These are phyloP conservation scores for Gaeumannomyces tritici DNA, from an alignment of 2,329 filamentous ascomycete species.

Conservation along the genomic window DNA sequence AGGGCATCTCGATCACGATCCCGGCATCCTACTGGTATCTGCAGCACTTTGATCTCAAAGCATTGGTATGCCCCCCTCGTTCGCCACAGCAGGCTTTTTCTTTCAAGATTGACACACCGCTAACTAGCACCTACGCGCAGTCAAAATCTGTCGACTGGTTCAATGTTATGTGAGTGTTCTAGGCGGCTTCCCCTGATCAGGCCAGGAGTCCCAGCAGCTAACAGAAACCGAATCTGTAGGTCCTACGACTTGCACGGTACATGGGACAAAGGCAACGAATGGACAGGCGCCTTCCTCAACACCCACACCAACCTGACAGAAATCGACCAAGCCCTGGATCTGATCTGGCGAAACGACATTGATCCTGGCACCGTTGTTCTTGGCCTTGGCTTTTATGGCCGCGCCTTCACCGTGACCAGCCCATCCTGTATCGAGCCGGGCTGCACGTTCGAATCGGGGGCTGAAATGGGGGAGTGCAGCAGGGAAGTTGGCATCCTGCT, in stretches of 20 bases:
- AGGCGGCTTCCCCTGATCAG: too few relatives aligned
- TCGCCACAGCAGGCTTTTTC: too few relatives aligned
- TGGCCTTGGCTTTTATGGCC: conserved; percentile 33
- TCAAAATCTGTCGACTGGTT: conserved; percentile 1
- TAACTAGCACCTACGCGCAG: background rate
- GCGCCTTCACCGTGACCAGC: conserved; percentile 11
- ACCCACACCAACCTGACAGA: conserved; percentile 36
- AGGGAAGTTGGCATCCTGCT: conserved; percentile 11
- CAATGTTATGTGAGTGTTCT: conserved; percentile 1
- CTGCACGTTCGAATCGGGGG: conserved; percentile 14
- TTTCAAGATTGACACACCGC: too few relatives aligned
- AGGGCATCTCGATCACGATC: background rate
- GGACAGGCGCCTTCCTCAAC: conserved; percentile 19
- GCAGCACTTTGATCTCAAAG: conserved; percentile 3
- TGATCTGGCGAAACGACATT: conserved; percentile 35
- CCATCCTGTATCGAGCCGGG: conserved; percentile 14
- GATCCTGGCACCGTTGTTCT: conserved; percentile 28
- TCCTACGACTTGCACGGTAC: conserved; percentile 28
- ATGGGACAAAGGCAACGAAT: conserved; percentile 20
- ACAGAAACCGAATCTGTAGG: background rate
- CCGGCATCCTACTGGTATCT: conserved; percentile 4
- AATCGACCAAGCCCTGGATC: conserved; percentile 26
- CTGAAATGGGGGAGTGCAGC: conserved; percentile 12
- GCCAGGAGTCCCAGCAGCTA: too few relatives aligned
- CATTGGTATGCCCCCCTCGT: background rate